phyloP scores from a whole-genome alignment of 805 yeast species.

The Groenewaldozyma tartarivorans region DNA sequence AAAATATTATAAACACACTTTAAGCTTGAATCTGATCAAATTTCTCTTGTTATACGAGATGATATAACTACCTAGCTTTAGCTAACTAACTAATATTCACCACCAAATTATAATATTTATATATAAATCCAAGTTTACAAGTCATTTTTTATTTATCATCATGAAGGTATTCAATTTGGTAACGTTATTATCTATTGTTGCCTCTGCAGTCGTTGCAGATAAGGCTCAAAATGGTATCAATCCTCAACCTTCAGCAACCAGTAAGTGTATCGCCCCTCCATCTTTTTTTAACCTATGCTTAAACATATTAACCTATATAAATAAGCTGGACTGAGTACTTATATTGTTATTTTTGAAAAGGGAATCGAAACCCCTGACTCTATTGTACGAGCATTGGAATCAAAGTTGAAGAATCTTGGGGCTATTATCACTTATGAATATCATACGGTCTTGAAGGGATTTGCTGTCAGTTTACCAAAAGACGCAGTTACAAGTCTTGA shows the following conservation, averaged over 20 bases:
- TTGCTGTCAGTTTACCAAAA: constrained; percentile 34
- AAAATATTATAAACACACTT: too few relatives aligned
- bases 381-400: constrained; percentile 27
- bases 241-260: too few relatives aligned
- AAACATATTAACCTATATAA: not conserved
- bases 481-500: constrained; percentile 18
- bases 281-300: not conserved
- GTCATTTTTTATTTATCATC: not conserved
- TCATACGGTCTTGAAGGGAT: constrained; percentile 38
- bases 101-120: too few relatives aligned
- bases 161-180: not conserved
- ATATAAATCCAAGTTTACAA: not conserved
- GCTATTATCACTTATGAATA: constrained; percentile 41
- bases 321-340: constrained; percentile 9
- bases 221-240: constrained; percentile 40
- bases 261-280: constrained; percentile 62
- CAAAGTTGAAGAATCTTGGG: constrained; percentile 30
- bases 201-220: constrained; percentile 21
- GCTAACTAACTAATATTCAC: too few relatives aligned
- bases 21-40: too few relatives aligned
- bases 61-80: too few relatives aligned
- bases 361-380: constrained; percentile 26
- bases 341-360: constrained; percentile 24
- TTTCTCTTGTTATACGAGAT: too few relatives aligned
- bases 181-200: constrained; percentile 13